These are phyloP conservation scores for Vitis hybrid DNA, from an alignment of 177 flowering plant genomes.

Conservation along the genomic window DNA sequence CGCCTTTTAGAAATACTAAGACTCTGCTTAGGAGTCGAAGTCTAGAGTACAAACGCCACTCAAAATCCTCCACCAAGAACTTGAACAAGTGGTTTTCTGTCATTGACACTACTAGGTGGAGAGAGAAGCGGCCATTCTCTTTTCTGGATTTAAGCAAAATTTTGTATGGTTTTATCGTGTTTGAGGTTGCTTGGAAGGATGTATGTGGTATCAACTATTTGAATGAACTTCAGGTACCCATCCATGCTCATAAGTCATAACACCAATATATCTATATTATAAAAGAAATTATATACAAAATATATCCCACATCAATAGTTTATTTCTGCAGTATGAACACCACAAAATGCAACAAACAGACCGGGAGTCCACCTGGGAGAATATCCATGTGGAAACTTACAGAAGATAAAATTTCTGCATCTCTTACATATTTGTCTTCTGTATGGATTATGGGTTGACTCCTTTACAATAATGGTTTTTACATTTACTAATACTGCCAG, in stretches of 20 bases:
- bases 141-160: constrained; percentile 24
- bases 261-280: background rate
- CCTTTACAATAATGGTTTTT: background rate
- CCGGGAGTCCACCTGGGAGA: background rate
- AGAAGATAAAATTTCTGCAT: background rate
- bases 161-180: constrained; percentile 37
- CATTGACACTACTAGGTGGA: constrained; percentile 25
- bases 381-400: background rate
- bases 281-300: background rate
- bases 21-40: constrained; percentile 8
- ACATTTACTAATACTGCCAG: background rate
- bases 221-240: constrained; percentile 36
- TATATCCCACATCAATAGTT: no score
- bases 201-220: constrained; percentile 34
- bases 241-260: background rate
- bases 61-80: constrained; percentile 12
- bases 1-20: constrained; percentile 32
- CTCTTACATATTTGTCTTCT: background rate
- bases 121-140: constrained; percentile 21
- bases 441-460: background rate
- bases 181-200: constrained; percentile 35
- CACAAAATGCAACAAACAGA: no score
- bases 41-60: background rate
- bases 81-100: constrained; percentile 25
- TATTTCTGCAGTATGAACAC: no score